phyloP scores from a whole-genome alignment of 1,284 basidiomycete genomes.

The Pseudozyma sp. region DNA sequence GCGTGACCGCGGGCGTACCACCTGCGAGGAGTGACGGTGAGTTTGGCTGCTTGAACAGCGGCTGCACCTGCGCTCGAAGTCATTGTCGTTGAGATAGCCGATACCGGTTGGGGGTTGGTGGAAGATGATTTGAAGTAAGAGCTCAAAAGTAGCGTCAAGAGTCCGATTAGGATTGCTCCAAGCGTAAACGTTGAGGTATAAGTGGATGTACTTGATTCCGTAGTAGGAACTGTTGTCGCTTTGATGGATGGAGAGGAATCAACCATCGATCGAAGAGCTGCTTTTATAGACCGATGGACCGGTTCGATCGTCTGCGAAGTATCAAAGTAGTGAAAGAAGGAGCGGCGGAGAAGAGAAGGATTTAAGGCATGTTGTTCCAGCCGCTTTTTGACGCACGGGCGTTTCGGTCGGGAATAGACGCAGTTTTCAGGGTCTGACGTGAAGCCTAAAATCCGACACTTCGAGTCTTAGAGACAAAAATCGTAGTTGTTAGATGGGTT shows the following conservation, averaged over 20 bases:
- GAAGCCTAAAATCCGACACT: conserved; percentile 3
- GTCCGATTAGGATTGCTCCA: not conserved
- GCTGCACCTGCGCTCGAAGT: conserved; percentile 7
- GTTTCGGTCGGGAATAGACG: conserved; percentile 1
- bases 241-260: not conserved
- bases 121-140: conserved; percentile 4
- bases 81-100: conserved; percentile 6
- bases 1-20: conserved; percentile 65
- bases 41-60: conserved; percentile 31
- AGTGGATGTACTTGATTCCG: not conserved
- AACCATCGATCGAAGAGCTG: not conserved
- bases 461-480: not conserved
- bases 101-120: not conserved
- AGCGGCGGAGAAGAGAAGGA: not conserved
- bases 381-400: not conserved
- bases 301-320: not conserved
- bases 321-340: not conserved
- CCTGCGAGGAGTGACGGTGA: conserved; percentile 27
- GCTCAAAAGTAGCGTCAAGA: conserved; percentile 2
- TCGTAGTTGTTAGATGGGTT: not conserved
- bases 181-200: not conserved
- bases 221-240: not conserved
- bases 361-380: not conserved
- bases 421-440: not conserved
- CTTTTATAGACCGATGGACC: not conserved